Evolutionary conservation across 1,284 basidiomycete genomes (phyloP), one percentile per base, ranked within the genome.

Genomic region (Naganishia sp.): DNA sequence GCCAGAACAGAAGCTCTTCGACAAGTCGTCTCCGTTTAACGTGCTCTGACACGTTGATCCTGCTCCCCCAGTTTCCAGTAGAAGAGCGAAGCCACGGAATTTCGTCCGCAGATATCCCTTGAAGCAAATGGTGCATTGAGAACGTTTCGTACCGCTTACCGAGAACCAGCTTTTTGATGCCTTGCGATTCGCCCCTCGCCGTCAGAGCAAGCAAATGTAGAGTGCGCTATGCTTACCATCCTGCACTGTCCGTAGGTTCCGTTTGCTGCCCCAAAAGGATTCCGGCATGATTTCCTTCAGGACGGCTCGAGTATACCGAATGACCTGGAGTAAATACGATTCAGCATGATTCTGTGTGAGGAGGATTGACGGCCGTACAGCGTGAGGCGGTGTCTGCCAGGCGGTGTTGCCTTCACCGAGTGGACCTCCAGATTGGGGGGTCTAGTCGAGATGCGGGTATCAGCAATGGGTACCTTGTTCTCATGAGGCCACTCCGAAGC

Each of bases 1-100:
- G 88, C 94, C 94, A 99, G 75, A 87, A 90, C 7, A 98, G 68
- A 72, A 95, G 90, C 65, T 95, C 91, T 73, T 90, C 86, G 0
- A 93, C 75, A 13, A 98, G 79, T 73, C 90, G 85, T n/a, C 85
- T 82, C 10, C 90, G 85, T 75, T 90, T 92, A 31, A 85, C 72
- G 0, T 85, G 80, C 72, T 96, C 94, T 0, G 86, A 85, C 0
- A 86, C 84, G 2, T 86, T 56, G 0, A 52, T 23, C 36, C 57
- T 63, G 10, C 81, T 0, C 87, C 66, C 0, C 80, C 70, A 45
- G 75, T 72, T 4, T 63, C 64, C 43, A 50, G 44, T 55, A 36
- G 63, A 64, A 18, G 65, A 52, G 50, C 81, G 81, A 1, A 92
- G 81, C 94, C 94, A 98, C n/a, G 86, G 84, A 72, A 92, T 90